Evolutionary conservation across 257 asterid genomes (phyloP), one percentile per base, ranked within the genome.

Genomic region (Jacaranda copaia): DNA sequence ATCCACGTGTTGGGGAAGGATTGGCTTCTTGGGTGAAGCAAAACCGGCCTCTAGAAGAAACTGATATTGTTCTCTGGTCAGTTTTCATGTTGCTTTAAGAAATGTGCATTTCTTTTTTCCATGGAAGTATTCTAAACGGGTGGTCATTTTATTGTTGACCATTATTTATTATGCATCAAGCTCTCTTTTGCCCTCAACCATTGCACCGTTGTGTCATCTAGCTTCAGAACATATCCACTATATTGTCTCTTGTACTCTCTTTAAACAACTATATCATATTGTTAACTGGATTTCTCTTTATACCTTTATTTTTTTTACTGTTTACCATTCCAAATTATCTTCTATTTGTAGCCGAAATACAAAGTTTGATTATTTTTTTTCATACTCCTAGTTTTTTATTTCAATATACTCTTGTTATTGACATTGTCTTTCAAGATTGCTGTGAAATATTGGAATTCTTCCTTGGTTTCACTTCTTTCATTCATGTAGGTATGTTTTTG

Each of bases 1-100:
- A 94, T 80, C 99, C 99, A 19, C 99, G 99, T 63, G 93, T 76
- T 70, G 96, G 99, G 32, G 99, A 94, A 85, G 99, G 99, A 36
- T 78, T 94, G 84, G 95, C 86, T 85, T 94, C 99, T 1, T 94
- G 98, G 97, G 98, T 94, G 49, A 90, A 91, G 87, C 88, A 87
- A 70, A 90, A 94, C 19, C 96, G 99, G 32, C 75, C 96, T 68
- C 82, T 94, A 51, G 99, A 94, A 81, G 99, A 94, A 85, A 84
- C 83, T 62, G 97, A 94, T 78, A 79, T 92, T 63, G 99, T 94
- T 84, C 93, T 94, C 81, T 94, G 99, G 98, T 93, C 45, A 74
- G 94, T 83, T 75, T 58, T 77, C 72, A 52, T 43, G 15, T 64
- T 13, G 6, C 55, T 70, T 49, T 46, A n/a, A 25, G 25, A 58